A percentile compares a stretch with the other conserved stretches of the same genome.
Evolutionary conservation across 2,329 filamentous ascomycete species (phyloP).

Genomic region (Ophiostoma fasciatum): DNA sequence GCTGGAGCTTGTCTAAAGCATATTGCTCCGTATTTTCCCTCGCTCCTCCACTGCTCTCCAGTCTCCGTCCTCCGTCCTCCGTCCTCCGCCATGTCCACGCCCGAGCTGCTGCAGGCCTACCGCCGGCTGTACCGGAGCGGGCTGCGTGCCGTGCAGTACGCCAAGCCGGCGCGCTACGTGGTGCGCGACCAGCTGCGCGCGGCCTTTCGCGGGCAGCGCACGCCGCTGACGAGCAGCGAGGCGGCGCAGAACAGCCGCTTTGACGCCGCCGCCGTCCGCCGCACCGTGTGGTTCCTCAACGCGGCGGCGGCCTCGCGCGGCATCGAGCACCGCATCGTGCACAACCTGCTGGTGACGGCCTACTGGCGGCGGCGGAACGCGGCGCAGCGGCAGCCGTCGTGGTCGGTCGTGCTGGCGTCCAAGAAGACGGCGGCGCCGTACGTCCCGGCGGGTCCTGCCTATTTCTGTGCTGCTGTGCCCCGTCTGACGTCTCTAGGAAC

Average conservation of each 20-base stretch:
- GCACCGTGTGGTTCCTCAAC: slow-evolving; percentile 56
- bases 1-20: too few species aligned
- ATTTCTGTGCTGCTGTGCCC: neutral
- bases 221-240: slow-evolving; percentile 2
- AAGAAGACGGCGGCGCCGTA: slow-evolving; percentile 4
- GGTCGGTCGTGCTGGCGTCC: slow-evolving; percentile 12
- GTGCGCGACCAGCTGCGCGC: slow-evolving; percentile 43
- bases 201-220: slow-evolving; percentile 34
- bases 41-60: too few species aligned
- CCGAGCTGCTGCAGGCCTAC: slow-evolving; percentile 48
- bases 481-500: neutral
- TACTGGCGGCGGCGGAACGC: slow-evolving; percentile 22
- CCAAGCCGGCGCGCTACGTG: slow-evolving; percentile 50
- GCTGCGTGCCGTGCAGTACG: slow-evolving; percentile 58
- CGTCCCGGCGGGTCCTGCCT: too few species aligned
- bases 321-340: slow-evolving; percentile 57
- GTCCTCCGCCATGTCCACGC: too few species aligned
- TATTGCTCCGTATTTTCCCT: too few species aligned
- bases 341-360: slow-evolving; percentile 45
- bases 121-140: slow-evolving; percentile 51
- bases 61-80: too few species aligned
- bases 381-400: slow-evolving; percentile 11
- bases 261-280: slow-evolving; percentile 37
- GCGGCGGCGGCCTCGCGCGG: slow-evolving; percentile 48
- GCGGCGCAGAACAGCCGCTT: slow-evolving; percentile 23